phyloP scores from a whole-genome alignment of 1,284 basidiomycete genomes.

The Vanrija pseudolonga region DNA sequence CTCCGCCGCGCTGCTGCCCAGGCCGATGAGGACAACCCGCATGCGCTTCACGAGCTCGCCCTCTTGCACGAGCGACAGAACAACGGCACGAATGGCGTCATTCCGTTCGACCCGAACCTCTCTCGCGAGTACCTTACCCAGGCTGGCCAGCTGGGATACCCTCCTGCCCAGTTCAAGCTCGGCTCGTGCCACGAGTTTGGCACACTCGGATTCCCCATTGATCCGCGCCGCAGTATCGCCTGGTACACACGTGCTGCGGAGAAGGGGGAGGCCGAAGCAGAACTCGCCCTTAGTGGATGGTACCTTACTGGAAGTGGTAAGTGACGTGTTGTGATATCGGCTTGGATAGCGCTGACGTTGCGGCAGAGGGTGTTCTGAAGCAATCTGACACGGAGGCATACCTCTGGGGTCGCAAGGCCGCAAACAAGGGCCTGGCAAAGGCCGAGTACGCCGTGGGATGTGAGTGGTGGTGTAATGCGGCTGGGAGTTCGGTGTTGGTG shows the following conservation, averaged over 20 bases:
- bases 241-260: conserved; percentile 99
- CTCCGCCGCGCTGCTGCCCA: conserved; percentile 90
- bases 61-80: conserved; percentile 72
- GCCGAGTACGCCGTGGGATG: conserved; percentile 93
- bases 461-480: conserved; percentile 22
- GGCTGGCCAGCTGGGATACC: conserved; percentile 89
- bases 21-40: conserved; percentile 97
- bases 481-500: background rate
- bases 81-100: conserved; percentile 28
- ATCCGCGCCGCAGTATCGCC: conserved; percentile 87
- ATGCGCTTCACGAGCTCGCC: conserved; percentile 95
- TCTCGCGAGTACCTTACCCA: conserved; percentile 86
- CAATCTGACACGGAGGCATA: conserved; percentile 98
- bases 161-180: conserved; percentile 89
- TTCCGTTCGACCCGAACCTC: conserved; percentile 55
- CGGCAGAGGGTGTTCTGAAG: conserved; percentile 81
- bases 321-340: conserved; percentile 8
- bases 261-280: conserved; percentile 89
- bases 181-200: conserved; percentile 96
- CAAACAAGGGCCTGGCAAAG: conserved; percentile 87
- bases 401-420: conserved; percentile 88
- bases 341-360: conserved; percentile 5
- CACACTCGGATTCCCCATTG: conserved; percentile 79
- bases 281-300: conserved; percentile 95
- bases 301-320: conserved; percentile 77